Percentiles rank a stretch among this genome's conserved stretches.
Conservation (phyloP, 257 asterid species). For the Thymus quinquecostatus region DNA sequence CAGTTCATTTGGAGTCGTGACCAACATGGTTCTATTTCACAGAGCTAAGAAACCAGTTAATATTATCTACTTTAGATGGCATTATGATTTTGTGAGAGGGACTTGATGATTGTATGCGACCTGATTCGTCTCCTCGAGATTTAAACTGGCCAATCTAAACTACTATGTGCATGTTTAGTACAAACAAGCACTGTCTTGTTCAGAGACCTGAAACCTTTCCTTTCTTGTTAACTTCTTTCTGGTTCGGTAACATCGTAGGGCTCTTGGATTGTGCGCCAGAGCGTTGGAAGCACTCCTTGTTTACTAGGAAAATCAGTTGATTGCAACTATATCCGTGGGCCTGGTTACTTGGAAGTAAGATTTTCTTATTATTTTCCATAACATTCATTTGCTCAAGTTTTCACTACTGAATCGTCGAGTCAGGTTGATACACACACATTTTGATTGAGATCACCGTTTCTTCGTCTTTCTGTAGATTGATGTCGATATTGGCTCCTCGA, state of each 20-base stretch:
- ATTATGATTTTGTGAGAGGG: background rate
- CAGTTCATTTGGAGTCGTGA: conserved; percentile 16
- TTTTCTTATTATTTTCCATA: background rate
- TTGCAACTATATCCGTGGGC: conserved; percentile 85
- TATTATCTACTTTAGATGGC: background rate
- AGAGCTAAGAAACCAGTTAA: background rate
- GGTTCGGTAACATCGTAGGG: conserved; percentile 56
- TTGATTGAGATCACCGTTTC: background rate
- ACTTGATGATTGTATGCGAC: background rate
- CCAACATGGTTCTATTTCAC: background rate
- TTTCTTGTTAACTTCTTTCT: background rate
- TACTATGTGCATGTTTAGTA: background rate
- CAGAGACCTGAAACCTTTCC: background rate
- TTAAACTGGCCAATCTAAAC: too few species aligned
- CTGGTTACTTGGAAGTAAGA: conserved; percentile 82
- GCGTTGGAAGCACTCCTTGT: conserved; percentile 98
- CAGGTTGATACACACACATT: background rate
- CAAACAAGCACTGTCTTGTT: background rate
- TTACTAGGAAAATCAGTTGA: conserved; percentile 94
- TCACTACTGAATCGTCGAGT: background rate
- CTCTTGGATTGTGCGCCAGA: conserved; percentile 99
- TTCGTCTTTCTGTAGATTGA: conserved; percentile 27
- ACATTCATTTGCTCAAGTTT: background rate
- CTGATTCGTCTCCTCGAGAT: background rate
- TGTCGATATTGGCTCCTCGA: conserved; percentile 87